Conservation (phyloP, 1,284 basidiomycete species). For the Neotropicomus parvogracilis region DNA sequence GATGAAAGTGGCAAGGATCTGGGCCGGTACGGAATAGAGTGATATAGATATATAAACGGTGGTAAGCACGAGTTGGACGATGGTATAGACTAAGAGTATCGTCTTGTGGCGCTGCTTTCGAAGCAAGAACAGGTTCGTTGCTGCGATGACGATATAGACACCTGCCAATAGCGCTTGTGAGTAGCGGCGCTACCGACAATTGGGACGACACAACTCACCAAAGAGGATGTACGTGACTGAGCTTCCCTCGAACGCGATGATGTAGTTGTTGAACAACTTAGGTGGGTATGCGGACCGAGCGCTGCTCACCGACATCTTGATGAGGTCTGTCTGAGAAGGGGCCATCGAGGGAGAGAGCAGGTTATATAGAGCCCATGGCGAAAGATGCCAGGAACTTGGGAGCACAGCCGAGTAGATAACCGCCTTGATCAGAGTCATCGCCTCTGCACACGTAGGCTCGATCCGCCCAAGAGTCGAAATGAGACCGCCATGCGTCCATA, state of each 20-base stretch:
- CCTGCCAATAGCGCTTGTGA: conserved; percentile 11
- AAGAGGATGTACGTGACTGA: conserved; percentile 20
- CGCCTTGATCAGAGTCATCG: no score
- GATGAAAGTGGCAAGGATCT: conserved; percentile 12
- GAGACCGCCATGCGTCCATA: no score
- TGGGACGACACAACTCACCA: conserved; percentile 6
- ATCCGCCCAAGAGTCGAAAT: no score
- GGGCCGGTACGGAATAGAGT: conserved; percentile 14
- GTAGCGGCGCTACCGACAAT: neutral
- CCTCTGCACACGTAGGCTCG: no score
- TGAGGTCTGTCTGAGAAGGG: neutral
- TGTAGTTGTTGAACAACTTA: conserved; percentile 12
- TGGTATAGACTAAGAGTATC: conserved; percentile 15
- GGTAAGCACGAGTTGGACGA: conserved; percentile 19
- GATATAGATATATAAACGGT: conserved; percentile 20
- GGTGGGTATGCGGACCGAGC: conserved; percentile 11
- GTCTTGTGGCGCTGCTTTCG: conserved; percentile 15
- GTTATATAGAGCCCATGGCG: no score
- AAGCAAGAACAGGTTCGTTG: conserved; percentile 22
- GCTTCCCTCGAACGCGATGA: conserved; percentile 21
- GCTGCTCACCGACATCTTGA: conserved; percentile 14
- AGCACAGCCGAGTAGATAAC: no score
- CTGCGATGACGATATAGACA: conserved; percentile 18
- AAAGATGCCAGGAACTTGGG: no score
- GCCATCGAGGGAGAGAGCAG: no score